Conservation (phyloP, 805 yeast genomes). For the Starmerella bombi region DNA sequence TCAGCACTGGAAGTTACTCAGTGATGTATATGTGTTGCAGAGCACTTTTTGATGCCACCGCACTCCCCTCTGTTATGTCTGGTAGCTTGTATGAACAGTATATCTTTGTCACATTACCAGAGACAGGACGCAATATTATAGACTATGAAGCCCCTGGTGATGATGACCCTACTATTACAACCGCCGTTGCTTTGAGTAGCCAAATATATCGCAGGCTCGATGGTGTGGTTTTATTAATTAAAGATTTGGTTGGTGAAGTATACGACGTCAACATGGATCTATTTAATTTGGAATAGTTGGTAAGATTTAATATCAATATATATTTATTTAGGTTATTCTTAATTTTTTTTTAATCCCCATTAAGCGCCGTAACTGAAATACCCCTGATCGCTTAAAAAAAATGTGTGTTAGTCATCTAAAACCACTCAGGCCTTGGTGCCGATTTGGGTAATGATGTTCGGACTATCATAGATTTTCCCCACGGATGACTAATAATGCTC, state of each 20-base stretch:
- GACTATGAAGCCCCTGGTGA: background rate
- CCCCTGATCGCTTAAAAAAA: no score
- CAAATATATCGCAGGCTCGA: slow-evolving; percentile 27
- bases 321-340: no score
- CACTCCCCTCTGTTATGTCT: slow-evolving; percentile 27
- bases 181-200: slow-evolving; percentile 22
- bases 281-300: slow-evolving; percentile 11
- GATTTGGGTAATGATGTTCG: no score
- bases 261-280: slow-evolving; percentile 20
- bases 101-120: slow-evolving; percentile 2
- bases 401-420: no score
- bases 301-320: background rate
- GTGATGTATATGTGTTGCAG: slow-evolving; percentile 25
- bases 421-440: no score
- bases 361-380: no score
- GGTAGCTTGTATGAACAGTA: slow-evolving; percentile 20
- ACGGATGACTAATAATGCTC: no score
- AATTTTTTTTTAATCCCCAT: background rate
- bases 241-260: slow-evolving; percentile 28
- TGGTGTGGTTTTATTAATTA: slow-evolving; percentile 23
- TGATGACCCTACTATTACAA: slow-evolving; percentile 6
- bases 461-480: no score
- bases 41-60: slow-evolving; percentile 23
- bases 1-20: slow-evolving; percentile 24
- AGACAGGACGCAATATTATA: background rate